A percentile compares a stretch with the other conserved stretches of the same genome.
Conservation (phyloP, 2,329 filamentous ascomycete species). For the Exophiala alcalophila region DNA sequence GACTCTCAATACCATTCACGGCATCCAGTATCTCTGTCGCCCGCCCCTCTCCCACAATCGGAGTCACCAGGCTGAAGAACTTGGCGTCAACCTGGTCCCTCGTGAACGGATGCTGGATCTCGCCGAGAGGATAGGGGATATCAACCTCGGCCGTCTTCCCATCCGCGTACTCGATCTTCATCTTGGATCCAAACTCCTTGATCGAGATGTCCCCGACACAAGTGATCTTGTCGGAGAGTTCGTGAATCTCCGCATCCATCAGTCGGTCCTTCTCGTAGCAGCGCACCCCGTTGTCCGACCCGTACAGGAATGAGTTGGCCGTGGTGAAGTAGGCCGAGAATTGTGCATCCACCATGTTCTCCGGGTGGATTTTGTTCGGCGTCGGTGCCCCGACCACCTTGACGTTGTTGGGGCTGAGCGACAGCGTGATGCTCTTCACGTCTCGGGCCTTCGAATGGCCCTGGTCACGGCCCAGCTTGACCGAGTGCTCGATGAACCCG, state of each 20-base stretch:
- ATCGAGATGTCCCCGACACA: constrained; percentile 22
- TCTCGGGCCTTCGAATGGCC: constrained; percentile 6
- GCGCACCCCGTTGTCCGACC: constrained; percentile 16
- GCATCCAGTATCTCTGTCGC: constrained; percentile 11
- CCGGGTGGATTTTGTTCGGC: constrained; percentile 37
- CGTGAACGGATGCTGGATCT: constrained; percentile 27
- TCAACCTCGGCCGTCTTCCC: constrained; percentile 18
- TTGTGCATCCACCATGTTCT: constrained; percentile 38
- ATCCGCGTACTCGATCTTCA: constrained; percentile 24
- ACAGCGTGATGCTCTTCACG: constrained; percentile 18
- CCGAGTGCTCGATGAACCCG: constrained; percentile 26
- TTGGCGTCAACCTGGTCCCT: constrained; percentile 26
- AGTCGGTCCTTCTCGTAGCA: constrained; percentile 22
- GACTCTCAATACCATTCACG: constrained; percentile 31
- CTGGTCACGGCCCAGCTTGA: constrained; percentile 14
- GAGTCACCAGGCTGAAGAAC: constrained; percentile 24
- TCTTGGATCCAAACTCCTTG: constrained; percentile 19
- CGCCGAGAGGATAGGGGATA: constrained; percentile 27
- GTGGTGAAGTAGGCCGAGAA: constrained; percentile 38
- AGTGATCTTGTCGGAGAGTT: constrained; percentile 23
- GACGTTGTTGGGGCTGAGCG: constrained; percentile 21
- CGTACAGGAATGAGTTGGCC: constrained; percentile 29
- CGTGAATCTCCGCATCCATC: constrained; percentile 15
- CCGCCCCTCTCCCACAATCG: constrained; percentile 16
- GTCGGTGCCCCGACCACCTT: constrained; percentile 36